Base-by-base conservation (phyloP, 2,329 filamentous ascomycete genomes). In the Alternaria consortialis region DNA sequence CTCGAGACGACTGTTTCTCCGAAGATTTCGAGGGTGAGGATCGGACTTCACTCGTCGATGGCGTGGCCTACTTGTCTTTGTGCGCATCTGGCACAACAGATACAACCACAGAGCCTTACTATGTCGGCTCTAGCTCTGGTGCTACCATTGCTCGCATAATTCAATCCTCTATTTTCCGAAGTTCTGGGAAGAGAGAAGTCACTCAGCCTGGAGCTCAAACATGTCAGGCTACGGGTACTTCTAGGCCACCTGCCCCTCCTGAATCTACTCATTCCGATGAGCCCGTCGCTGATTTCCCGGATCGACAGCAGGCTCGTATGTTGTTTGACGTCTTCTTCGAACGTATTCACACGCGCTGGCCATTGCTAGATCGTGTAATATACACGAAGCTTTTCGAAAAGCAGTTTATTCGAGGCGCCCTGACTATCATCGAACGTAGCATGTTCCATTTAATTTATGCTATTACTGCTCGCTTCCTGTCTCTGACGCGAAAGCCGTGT, bases 131-230 rank as follows among this genome's bases (percentile, higher is more conserved):
- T 11, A 72, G 70, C 53, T 72, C 71, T 36, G 71, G 71, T 9
- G 71, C 71, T 50, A 69, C 67, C 9, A 74, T 74, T 58, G 71
- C 71, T 57, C 66, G 69, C 31, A 62, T 72, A 36, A 72, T 74
- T 13, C 70, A 72, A 23, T 71, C 71, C 13, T 66, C 66, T 2
- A 72, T 74, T 12, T 74, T 69, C 34, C 65, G 66, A 32, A 58
- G 56, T 12, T 48, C 61, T 17, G 40, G 56, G 7, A 47, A 58
- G 44, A 60, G 44, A 57, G 32, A 54, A 47, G 32, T 17, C 42
- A 27, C 47, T 20, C 31, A 29, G 5, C 39, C 47, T 12, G 40
- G 36, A 13, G 23, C 7, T 11, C 53, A 60, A 31, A 23, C 53
- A n/a, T 50, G 37, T 25, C 57, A 43, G 13, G 32, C 29, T 27